These are phyloP conservation scores for Zygotorulaspora danielsina DNA, from an alignment of 805 yeast genomes.

Conservation along the genomic window DNA sequence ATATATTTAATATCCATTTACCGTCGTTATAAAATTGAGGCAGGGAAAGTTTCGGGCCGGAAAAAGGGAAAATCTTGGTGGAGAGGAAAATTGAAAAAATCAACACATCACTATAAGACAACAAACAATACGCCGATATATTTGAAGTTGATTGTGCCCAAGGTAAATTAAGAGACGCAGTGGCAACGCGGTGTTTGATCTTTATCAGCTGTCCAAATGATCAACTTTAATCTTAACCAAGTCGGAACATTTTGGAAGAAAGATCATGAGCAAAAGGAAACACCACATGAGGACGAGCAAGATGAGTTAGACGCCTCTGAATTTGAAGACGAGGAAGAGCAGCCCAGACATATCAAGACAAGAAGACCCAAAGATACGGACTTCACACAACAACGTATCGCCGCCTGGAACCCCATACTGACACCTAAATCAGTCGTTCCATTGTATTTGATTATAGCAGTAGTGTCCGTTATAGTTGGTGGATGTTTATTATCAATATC, in stretches of 20 bases:
- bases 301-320: conserved; percentile 34
- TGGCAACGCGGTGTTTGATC: no score
- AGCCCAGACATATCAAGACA: conserved; percentile 42
- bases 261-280: conserved; percentile 19
- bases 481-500: conserved; percentile 74
- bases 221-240: conserved; percentile 28
- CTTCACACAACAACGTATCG: conserved; percentile 62
- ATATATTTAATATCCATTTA: no score
- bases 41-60: no score
- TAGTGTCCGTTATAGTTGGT: conserved; percentile 87
- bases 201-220: conserved; percentile 13
- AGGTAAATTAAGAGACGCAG: no score
- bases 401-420: conserved; percentile 69
- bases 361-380: conserved; percentile 71
- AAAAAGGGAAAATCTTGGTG: no score
- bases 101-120: no score
- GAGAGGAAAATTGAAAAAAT: no score
- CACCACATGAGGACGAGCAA: conserved; percentile 24
- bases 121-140: no score
- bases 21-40: no score
- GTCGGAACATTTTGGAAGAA: conserved; percentile 32
- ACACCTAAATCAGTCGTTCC: conserved; percentile 90
- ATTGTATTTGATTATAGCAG: conserved; percentile 63
- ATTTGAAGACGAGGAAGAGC: conserved; percentile 39
- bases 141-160: no score